A percentile compares a stretch with the other conserved stretches of the same genome.
Conservation (phyloP, 2,329 filamentous ascomycete genomes). For the Paramyrothecium sp. region DNA sequence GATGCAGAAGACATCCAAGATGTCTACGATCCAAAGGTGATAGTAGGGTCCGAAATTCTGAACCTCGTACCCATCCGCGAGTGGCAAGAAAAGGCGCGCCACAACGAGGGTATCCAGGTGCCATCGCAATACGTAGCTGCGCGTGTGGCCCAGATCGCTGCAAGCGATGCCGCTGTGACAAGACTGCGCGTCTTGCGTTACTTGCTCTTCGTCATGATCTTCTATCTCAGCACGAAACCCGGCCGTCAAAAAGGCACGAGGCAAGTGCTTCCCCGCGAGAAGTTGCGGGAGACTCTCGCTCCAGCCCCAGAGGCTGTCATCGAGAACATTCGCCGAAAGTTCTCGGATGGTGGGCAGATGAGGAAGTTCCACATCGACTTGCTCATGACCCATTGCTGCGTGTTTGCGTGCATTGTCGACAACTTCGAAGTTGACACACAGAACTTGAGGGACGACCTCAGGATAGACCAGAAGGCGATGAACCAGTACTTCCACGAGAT, state of each 20-base stretch:
- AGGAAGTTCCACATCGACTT: conserved; percentile 71
- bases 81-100: conserved; percentile 68
- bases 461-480: conserved; percentile 69
- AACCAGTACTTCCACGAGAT: conserved; percentile 73
- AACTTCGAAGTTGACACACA: conserved; percentile 71
- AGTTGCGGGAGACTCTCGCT: conserved; percentile 55
- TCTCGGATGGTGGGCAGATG: conserved; percentile 62
- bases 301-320: conserved; percentile 61
- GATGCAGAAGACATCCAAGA: conserved; percentile 66
- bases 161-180: conserved; percentile 50
- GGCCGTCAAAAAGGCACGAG: conserved; percentile 46
- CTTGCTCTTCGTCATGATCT: conserved; percentile 54
- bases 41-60: conserved; percentile 69
- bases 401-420: conserved; percentile 68
- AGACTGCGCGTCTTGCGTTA: conserved; percentile 61
- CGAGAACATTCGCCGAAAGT: conserved; percentile 67
- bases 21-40: conserved; percentile 65
- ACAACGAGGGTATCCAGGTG: conserved; percentile 54
- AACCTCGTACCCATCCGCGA: conserved; percentile 67
- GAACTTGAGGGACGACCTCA: conserved; percentile 69
- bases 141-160: conserved; percentile 54
- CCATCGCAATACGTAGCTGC: conserved; percentile 64
- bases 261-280: conserved; percentile 58
- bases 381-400: conserved; percentile 71
- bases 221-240: conserved; percentile 47